These are phyloP conservation scores for Mycena sanguinolenta DNA, from an alignment of 768 basidiomycete species.

Conservation along the genomic window DNA sequence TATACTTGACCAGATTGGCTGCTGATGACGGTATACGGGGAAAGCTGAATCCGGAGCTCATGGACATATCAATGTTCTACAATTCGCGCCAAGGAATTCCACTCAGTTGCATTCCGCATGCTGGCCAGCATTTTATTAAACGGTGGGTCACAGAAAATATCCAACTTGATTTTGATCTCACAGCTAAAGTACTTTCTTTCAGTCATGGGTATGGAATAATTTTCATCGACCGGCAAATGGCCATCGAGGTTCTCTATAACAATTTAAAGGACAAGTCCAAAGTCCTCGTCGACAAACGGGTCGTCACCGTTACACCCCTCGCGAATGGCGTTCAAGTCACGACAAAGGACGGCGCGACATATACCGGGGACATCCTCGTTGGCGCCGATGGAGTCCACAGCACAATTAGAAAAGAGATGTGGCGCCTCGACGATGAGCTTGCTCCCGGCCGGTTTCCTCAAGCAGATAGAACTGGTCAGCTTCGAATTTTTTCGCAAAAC, in stretches of 20 bases:
- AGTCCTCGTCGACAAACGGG: constrained; percentile 16
- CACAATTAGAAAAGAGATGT: constrained; percentile 15
- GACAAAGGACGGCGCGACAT: constrained; percentile 7
- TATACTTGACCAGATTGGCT: constrained; percentile 21
- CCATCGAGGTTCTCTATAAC: constrained; percentile 14
- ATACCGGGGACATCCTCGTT: constrained; percentile 14
- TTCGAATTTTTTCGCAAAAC: too few relatives aligned
- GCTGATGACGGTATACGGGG: constrained; percentile 13
- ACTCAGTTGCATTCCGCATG: not conserved
- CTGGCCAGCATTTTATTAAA: constrained; percentile 16
- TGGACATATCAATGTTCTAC: constrained; percentile 10
- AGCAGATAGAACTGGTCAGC: constrained; percentile 2
- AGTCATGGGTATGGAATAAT: constrained; percentile 15
- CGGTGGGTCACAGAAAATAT: constrained; percentile 2
- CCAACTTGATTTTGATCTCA: not conserved
- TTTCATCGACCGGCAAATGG: constrained; percentile 22
- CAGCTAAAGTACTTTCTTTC: not conserved
- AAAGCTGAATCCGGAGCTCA: constrained; percentile 8
- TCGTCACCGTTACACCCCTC: constrained; percentile 1
- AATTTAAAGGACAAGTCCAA: constrained; percentile 9
- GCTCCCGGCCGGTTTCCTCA: constrained; percentile 6
- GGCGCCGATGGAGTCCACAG: constrained; percentile 16
- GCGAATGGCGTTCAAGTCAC: constrained; percentile 8
- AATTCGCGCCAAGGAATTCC: constrained; percentile 2
- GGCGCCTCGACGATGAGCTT: constrained; percentile 9